Evolutionary conservation across 2,329 filamentous ascomycete genomes (phyloP), one percentile per base, ranked within the genome.

Genomic region (Verticillium dahliae): DNA sequence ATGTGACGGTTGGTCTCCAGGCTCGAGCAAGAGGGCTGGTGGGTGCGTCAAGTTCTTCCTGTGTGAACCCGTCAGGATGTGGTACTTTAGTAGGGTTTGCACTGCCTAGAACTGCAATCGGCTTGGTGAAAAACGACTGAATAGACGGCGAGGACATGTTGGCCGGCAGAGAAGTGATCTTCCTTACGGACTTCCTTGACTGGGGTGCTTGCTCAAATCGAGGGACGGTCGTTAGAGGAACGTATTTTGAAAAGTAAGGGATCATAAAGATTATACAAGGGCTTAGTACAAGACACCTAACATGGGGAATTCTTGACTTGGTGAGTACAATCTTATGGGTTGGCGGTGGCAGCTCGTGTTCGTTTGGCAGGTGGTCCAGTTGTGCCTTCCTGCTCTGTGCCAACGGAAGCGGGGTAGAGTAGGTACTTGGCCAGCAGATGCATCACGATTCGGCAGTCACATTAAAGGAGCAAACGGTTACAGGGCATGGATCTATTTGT

Each of bases 51-150:
- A 81, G 63, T 65, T 85, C 81, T 18, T 73, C 72, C 14, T 74
- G 64, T 2, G 81, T 85, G 72, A 86, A 86, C 35, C 82, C 83
- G 71, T 85, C 81, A 41, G 80, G 77, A 14, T 39, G 9, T 38
- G 33, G 45, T 6, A 22, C 6, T 4, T 52, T 27, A 6, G 18
- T 7, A 52, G n/a, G 9, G 6, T 18, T 52, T 22, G 18, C 18
- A 52, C 4, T 27, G 3, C 45, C 45, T 18, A 18, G 9, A 7
- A 2, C 9, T 1, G n/a, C 18, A 18, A 18, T 22, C 2, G 22
- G 45, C 14, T 41, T 58, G 11, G n/a, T 18, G 38, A 34, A 58
- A 22, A 58, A 58, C 6, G 57, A 50, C 15, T 58, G 57, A 6
- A 58, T 52, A 10, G 57, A 58, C 7, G 57, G 57, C 4, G 57